Evolutionary conservation across 805 yeast genomes (phyloP), one percentile per base, ranked within the genome.

Genomic region (Saturnispora diversa): DNA sequence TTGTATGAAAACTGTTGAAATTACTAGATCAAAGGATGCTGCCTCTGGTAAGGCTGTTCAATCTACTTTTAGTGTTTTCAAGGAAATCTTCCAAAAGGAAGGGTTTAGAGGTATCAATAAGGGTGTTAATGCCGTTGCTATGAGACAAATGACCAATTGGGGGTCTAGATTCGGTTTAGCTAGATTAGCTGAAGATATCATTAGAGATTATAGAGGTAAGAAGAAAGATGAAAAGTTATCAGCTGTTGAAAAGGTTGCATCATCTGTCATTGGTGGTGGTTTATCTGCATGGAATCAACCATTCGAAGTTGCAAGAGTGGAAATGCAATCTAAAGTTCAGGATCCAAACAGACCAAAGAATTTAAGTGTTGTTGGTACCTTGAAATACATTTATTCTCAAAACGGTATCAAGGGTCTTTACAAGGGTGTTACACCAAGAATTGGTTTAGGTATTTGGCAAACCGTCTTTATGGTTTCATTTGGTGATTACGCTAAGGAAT

Each of bases 221-320:
- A 56, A 62, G 11, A 66, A 68, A 37, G 79, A 76, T 43, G 74
- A 73, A 20, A 77, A 77, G 55, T 73, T 92, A 51, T 63, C 69
- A 46, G 84, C 94, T 1, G 52, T 67, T 17, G 97, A 92, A 61
- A 88, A 88, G 65, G 81, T 92, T 42, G 66, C 74, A 20, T 86
- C 95, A 5, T 78, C 94, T 13, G 84, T 83, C 8, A 66, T 92
- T 47, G 98, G 98, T 74, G 98, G 98, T 68, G 97, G 96, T 49
- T 74, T 92, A 49, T 78, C 90, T 44, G 95, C 97, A 13, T 92
- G 98, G 97, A 92, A 92, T 66, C 98, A 92, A 68, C 98, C 97
- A 29, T 87, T 92, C 55, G 98, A 92, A 67, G 98, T 92, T 40
- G 83, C 88, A 50, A 78, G 98, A 64, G 95, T 92, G 15, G 98